Conservation (phyloP, 768 basidiomycete species). For the Lactarius hatsudake region DNA sequence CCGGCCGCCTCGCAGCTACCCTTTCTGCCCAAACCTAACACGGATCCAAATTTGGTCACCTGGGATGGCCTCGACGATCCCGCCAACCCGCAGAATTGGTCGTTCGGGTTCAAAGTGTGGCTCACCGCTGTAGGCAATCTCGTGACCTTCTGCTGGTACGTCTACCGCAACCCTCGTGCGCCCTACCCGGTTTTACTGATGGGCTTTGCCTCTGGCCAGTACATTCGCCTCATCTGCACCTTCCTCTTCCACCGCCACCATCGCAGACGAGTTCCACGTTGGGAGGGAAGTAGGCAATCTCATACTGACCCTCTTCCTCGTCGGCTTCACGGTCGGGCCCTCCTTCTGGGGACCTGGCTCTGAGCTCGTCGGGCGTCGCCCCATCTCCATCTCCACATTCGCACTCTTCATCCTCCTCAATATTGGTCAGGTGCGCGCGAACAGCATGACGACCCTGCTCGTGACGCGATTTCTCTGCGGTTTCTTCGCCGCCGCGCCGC, state of each 20-base stretch:
- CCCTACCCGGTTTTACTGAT: not conserved
- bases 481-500: conserved; percentile 28
- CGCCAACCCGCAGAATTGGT: conserved; percentile 29
- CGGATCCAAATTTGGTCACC: conserved; percentile 18
- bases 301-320: conserved; percentile 25
- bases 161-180: not conserved
- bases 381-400: conserved; percentile 20
- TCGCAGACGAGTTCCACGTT: conserved; percentile 26
- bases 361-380: conserved; percentile 27
- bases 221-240: conserved; percentile 33
- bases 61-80: conserved; percentile 26
- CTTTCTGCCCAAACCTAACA: conserved; percentile 12
- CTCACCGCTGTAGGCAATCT: conserved; percentile 14
- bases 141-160: conserved; percentile 21
- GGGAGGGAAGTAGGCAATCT: conserved; percentile 29
- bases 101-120: conserved; percentile 18
- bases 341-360: conserved; percentile 29
- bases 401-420: conserved; percentile 14
- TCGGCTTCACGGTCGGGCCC: conserved; percentile 29
- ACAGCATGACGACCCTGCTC: conserved; percentile 25
- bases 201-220: not conserved
- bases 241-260: conserved; percentile 15
- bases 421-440: conserved; percentile 20
- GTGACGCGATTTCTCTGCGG: conserved; percentile 32
- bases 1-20: not conserved